Evolutionary conservation across 352 stramenopile species (phyloP), one percentile per base, ranked within the genome.

Genomic region (Pythium diclinum): DNA sequence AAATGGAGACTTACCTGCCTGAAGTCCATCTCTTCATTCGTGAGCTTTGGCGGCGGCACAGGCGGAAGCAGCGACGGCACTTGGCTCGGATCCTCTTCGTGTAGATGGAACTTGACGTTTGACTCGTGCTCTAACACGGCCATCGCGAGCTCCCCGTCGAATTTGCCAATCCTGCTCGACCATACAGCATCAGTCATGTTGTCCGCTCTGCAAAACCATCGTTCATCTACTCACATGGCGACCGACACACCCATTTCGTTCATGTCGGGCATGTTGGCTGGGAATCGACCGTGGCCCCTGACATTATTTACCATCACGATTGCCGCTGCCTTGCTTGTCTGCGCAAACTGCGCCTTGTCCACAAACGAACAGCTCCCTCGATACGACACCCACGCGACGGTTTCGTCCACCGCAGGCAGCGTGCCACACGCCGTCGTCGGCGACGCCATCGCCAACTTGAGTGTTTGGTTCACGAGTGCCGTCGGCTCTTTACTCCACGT

Each of bases 291-390:
- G 44, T 78, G 67, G 0, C 80, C 81, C 11, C 85, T 83, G 21
- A 81, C 61, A 44, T 92, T 90, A 64, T 92, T 92, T 1, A 87
- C 72, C 17, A 90, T 72, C 1, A 90, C 11, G n/a, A 89, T 44
- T 4, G 75, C 72, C 7, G 62, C 66, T 2, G 78, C 79, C 3
- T 72, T 62, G 1, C 65, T 81, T n/a, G 57, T 32, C 13, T 53
- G 58, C 13, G 77, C 65, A 23, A 77, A 67, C 0, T 78, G 68
- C 1, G 81, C 81, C 57, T 92, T 92, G 0, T 90, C 83, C n/a
- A 88, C 71, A 21, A 92, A 87, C 6, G 81, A 79, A 40, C 83
- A 92, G 0, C 59, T 68, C 25, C 81, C 83, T 30, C 83, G 77
- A 34, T 87, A 89, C 14, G 77, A 63, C 3, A 90, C 61, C 52